A percentile compares a stretch with the other conserved stretches of the same genome.
Conservation (phyloP, 2,329 filamentous ascomycete genomes). For the Coniochaeta sp. region DNA sequence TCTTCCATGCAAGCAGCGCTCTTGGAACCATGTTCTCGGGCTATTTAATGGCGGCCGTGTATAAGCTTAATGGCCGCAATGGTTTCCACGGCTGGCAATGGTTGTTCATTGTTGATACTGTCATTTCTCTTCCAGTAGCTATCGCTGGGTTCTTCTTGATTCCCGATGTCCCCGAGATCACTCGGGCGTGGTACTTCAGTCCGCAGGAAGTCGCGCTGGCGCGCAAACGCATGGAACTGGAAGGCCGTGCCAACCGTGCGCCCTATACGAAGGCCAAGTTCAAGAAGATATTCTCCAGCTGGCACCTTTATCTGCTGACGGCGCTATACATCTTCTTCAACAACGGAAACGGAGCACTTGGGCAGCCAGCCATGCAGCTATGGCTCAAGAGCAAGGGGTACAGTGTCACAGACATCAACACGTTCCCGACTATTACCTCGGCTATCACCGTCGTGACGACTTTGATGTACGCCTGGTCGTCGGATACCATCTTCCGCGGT, state of each 20-base stretch:
- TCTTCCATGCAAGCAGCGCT: constrained; percentile 41
- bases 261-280: constrained; percentile 40
- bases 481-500: constrained; percentile 52
- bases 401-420: constrained; percentile 34
- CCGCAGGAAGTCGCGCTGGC: constrained; percentile 29
- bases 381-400: constrained; percentile 39
- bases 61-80: constrained; percentile 40
- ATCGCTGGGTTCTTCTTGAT: constrained; percentile 41
- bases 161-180: constrained; percentile 32
- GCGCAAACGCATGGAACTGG: constrained; percentile 31
- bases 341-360: constrained; percentile 41
- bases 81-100: constrained; percentile 46
- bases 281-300: constrained; percentile 52
- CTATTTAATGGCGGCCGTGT: constrained; percentile 47
- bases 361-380: constrained; percentile 47
- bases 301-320: constrained; percentile 56
- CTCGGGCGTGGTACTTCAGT: constrained; percentile 27
- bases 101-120: constrained; percentile 51
- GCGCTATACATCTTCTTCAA: constrained; percentile 58
- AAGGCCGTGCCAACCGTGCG: constrained; percentile 34
- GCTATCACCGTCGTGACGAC: constrained; percentile 50
- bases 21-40: constrained; percentile 51
- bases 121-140: constrained; percentile 49
- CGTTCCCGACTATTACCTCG: constrained; percentile 52
- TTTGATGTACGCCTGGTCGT: constrained; percentile 58